phyloP scores from a whole-genome alignment of 1,284 basidiomycete species.

The Heterobasidion irregulare region DNA sequence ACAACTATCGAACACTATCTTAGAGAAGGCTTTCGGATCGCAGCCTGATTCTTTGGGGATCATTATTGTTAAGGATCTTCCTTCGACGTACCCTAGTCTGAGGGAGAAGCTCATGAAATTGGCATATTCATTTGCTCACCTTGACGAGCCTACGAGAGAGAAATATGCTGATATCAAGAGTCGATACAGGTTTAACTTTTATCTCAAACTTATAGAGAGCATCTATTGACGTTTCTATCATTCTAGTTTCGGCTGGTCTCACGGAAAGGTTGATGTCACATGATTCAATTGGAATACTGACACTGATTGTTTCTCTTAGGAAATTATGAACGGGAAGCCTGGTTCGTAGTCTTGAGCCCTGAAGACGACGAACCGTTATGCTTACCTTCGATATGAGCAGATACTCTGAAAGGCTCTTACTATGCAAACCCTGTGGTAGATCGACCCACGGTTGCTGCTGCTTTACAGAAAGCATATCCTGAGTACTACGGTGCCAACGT shows the following conservation, averaged over 20 bases:
- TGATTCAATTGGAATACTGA: neutral
- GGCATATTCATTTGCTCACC: conserved; percentile 64
- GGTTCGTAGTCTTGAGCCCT: conserved; percentile 28
- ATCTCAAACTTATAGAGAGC: neutral
- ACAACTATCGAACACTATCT: neutral
- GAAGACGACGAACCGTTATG: neutral
- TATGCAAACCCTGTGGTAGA: conserved; percentile 85
- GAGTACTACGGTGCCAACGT: conserved; percentile 79
- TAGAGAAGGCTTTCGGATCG: conserved; percentile 78
- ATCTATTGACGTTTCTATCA: neutral
- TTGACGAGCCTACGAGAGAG: conserved; percentile 59
- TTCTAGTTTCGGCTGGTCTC: conserved; percentile 86
- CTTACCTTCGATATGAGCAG: conserved; percentile 24
- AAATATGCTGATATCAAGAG: conserved; percentile 61
- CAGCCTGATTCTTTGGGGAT: conserved; percentile 70
- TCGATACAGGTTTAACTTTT: conserved; percentile 52
- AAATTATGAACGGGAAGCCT: conserved; percentile 90
- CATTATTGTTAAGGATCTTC: conserved; percentile 76
- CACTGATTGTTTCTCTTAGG: conserved; percentile 33
- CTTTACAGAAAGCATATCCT: conserved; percentile 47
- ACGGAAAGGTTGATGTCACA: conserved; percentile 62
- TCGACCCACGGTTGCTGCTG: conserved; percentile 45
- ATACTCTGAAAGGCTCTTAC: conserved; percentile 83
- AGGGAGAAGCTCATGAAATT: conserved; percentile 67
- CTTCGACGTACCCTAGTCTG: conserved; percentile 48